Evolutionary conservation across 257 asterid genomes (phyloP).

Genomic region (Pogostemon cablin): DNA sequence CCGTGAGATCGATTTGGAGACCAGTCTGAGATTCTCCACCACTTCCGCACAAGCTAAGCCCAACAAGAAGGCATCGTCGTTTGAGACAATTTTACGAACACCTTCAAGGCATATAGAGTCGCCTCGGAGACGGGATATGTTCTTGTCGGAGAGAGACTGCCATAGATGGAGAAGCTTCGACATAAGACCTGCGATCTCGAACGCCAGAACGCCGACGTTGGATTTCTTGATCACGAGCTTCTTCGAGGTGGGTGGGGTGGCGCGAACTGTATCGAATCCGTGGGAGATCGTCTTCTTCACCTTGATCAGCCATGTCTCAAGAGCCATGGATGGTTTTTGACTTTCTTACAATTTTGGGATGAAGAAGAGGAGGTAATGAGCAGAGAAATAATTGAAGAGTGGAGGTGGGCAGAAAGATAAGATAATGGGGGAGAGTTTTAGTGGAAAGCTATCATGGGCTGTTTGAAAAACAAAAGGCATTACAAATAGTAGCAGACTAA

Average conservation of each 20-base stretch:
- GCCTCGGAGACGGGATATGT: slow-evolving; percentile 51
- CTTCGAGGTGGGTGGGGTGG: slow-evolving; percentile 43
- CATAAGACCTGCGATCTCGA: slow-evolving; percentile 80
- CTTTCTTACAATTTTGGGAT: slow-evolving; percentile 28
- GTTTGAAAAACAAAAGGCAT: slow-evolving; percentile 46
- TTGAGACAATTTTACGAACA: slow-evolving; percentile 84
- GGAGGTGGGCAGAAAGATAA: slow-evolving; percentile 47
- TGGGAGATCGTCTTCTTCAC: slow-evolving; percentile 61
- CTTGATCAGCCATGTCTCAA: slow-evolving; percentile 72
- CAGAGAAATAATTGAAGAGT: slow-evolving; percentile 46
- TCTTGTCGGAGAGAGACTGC: slow-evolving; percentile 73
- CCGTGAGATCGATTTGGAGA: slow-evolving; percentile 60
- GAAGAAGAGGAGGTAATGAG: slow-evolving; percentile 21
- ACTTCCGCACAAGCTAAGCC: slow-evolving; percentile 85
- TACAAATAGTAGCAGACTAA: slow-evolving; percentile 30
- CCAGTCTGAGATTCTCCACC: slow-evolving; percentile 60
- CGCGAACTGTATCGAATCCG: slow-evolving; percentile 48
- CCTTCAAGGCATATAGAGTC: slow-evolving; percentile 77
- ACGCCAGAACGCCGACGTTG: slow-evolving; percentile 72
- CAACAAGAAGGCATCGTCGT: slow-evolving; percentile 71
- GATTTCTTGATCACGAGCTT: slow-evolving; percentile 54
- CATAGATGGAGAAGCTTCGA: slow-evolving; percentile 90
- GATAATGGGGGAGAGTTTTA: slow-evolving; percentile 47
- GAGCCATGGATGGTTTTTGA: slow-evolving; percentile 51
- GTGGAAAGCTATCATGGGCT: slow-evolving; percentile 60